Evolutionary conservation across 208 protist genomes (phyloP).

Genomic region (Crithidia sp.): DNA sequence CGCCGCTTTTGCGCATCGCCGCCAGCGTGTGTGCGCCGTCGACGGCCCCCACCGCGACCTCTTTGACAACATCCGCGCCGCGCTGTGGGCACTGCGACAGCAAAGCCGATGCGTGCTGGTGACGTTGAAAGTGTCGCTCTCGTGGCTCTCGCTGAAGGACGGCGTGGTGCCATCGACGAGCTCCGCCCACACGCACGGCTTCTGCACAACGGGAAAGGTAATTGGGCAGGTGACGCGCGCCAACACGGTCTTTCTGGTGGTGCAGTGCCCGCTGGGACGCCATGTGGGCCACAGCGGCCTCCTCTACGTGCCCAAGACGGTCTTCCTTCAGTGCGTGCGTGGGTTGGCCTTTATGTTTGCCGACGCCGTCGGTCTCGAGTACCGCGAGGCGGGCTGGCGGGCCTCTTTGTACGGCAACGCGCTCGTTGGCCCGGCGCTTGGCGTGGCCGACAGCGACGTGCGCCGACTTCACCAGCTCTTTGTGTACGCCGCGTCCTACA

Average conservation of each 20-base stretch:
- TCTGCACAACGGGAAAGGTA: slow-evolving; percentile 82
- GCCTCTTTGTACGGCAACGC: slow-evolving; percentile 14
- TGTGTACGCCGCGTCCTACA: not conserved
- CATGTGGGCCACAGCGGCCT: slow-evolving; percentile 53
- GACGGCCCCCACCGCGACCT: slow-evolving; percentile 71
- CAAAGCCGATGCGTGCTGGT: slow-evolving; percentile 69
- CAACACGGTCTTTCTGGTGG: slow-evolving; percentile 73
- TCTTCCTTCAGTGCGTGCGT: slow-evolving; percentile 53
- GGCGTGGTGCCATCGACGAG: slow-evolving; percentile 60
- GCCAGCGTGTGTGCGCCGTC: slow-evolving; percentile 59
- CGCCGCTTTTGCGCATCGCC: slow-evolving; percentile 61
- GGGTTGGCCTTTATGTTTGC: slow-evolving; percentile 67
- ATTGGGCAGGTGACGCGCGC: slow-evolving; percentile 65
- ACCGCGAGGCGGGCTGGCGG: slow-evolving; percentile 19
- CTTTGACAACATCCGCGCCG: slow-evolving; percentile 80
- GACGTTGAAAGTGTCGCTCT: slow-evolving; percentile 59
- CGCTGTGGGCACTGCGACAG: slow-evolving; percentile 74
- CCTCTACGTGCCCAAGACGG: slow-evolving; percentile 69
- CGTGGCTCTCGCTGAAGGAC: slow-evolving; percentile 59
- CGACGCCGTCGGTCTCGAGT: slow-evolving; percentile 34
- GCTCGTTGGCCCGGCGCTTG: slow-evolving; percentile 21
- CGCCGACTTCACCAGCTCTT: slow-evolving; percentile 21
- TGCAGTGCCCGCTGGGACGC: slow-evolving; percentile 74
- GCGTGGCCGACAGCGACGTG: not conserved
- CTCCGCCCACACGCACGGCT: slow-evolving; percentile 34